Evolutionary conservation across 2,329 filamentous ascomycete species (phyloP).

Genomic region (Orbilia ellipsospora): DNA sequence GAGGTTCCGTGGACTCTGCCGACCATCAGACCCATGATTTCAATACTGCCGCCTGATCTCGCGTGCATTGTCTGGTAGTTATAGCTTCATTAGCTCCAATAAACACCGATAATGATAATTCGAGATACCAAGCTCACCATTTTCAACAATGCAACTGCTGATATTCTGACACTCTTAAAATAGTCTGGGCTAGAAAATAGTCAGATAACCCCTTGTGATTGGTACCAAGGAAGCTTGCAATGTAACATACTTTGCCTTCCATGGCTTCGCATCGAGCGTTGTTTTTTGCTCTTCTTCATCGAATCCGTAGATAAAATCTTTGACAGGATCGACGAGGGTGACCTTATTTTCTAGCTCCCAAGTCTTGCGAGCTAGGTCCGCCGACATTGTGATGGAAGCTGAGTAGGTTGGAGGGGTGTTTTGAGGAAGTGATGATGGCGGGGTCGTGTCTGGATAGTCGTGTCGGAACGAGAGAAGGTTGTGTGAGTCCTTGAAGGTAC

Average conservation of each 20-base stretch:
- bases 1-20: slow-evolving; percentile 86
- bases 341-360: slow-evolving; percentile 88
- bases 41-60: slow-evolving; percentile 88
- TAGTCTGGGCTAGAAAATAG: slow-evolving; percentile 75
- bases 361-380: slow-evolving; percentile 52
- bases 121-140: slow-evolving; percentile 73
- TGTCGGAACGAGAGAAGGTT: too few relatives aligned
- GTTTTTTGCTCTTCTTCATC: slow-evolving; percentile 75
- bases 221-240: not conserved
- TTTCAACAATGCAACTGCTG: slow-evolving; percentile 91
- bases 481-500: too few relatives aligned
- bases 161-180: slow-evolving; percentile 94
- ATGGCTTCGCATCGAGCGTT: slow-evolving; percentile 64
- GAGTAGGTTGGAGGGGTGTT: too few relatives aligned
- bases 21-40: slow-evolving; percentile 95
- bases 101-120: not conserved
- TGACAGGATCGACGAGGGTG: slow-evolving; percentile 82
- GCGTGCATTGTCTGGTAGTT: slow-evolving; percentile 79
- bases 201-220: slow-evolving; percentile 3
- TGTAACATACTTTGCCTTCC: slow-evolving; percentile 43
- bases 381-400: slow-evolving; percentile 39
- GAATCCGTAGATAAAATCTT: slow-evolving; percentile 92
- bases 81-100: slow-evolving; percentile 15
- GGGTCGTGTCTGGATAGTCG: too few relatives aligned
- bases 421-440: too few relatives aligned